Evolutionary conservation across 75 land plant species (phyloP).

Genomic region (Pinus tabuliformis): DNA sequence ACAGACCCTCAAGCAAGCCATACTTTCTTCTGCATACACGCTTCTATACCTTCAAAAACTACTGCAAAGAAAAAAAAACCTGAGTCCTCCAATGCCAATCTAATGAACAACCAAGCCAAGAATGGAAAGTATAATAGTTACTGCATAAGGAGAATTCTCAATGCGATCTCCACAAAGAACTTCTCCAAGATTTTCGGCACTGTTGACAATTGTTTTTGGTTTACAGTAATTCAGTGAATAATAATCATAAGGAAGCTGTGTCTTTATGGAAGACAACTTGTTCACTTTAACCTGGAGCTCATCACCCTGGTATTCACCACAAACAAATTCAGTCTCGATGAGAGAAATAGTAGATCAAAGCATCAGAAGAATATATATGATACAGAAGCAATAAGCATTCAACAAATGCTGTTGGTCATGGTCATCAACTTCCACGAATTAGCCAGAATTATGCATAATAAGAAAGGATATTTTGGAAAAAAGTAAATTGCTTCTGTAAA

Average conservation of each 20-base stretch:
- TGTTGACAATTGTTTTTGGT: slow-evolving; percentile 53
- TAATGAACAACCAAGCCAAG: neutral
- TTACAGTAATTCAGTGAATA: slow-evolving; percentile 62
- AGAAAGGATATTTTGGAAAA: no score
- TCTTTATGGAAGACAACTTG: slow-evolving; percentile 71
- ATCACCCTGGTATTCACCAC: slow-evolving; percentile 31
- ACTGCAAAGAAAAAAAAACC: neutral
- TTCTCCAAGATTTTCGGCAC: slow-evolving; percentile 79
- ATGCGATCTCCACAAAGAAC: slow-evolving; percentile 86
- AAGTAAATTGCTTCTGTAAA: no score
- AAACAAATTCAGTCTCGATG: neutral
- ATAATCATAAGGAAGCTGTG: slow-evolving; percentile 71
- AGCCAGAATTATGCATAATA: no score
- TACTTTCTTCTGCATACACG: neutral
- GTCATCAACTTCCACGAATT: no score
- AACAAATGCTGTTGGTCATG: neutral
- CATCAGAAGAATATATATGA: neutral
- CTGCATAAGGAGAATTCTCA: slow-evolving; percentile 72
- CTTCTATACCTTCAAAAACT: neutral
- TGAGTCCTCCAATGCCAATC: neutral
- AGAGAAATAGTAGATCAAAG: neutral
- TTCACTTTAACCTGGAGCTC: slow-evolving; percentile 66
- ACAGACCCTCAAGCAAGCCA: neutral
- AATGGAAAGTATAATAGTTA: slow-evolving; percentile 14
- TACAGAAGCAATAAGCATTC: neutral